Evolutionary conservation across 1,139 yeast species (phyloP).

Genomic region (Meyerozyma smithsonii): DNA sequence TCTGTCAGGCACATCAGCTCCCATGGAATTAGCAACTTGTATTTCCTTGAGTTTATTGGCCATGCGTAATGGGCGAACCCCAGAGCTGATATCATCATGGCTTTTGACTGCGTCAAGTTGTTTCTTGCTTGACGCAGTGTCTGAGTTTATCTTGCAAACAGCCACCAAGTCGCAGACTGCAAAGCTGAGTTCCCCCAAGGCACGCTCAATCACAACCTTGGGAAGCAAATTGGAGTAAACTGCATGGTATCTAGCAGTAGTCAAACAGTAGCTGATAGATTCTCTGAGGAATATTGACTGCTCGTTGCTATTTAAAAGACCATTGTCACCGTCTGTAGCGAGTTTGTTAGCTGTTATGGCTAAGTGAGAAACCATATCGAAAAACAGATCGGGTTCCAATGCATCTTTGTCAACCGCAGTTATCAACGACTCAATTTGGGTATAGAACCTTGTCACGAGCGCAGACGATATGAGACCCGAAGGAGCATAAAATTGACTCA

Average conservation of each 20-base stretch:
- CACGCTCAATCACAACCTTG: slow-evolving; percentile 66
- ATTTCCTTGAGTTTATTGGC: slow-evolving; percentile 37
- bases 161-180: slow-evolving; percentile 68
- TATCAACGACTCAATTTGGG: slow-evolving; percentile 44
- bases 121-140: not conserved
- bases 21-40: slow-evolving; percentile 1
- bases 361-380: slow-evolving; percentile 51
- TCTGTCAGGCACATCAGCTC: not conserved
- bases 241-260: slow-evolving; percentile 75
- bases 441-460: slow-evolving; percentile 41
- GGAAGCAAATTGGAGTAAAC: slow-evolving; percentile 65
- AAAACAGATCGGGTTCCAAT: slow-evolving; percentile 40
- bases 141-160: slow-evolving; percentile 42
- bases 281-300: slow-evolving; percentile 49
- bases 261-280: slow-evolving; percentile 69
- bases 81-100: slow-evolving; percentile 20
- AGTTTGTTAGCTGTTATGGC: slow-evolving; percentile 48
- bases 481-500: slow-evolving; percentile 29
- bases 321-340: slow-evolving; percentile 38
- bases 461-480: slow-evolving; percentile 44
- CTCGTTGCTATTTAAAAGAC: slow-evolving; percentile 31
- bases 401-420: slow-evolving; percentile 28
- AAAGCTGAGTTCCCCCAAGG: slow-evolving; percentile 71
- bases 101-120: slow-evolving; percentile 5
- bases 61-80: slow-evolving; percentile 57